A percentile compares a stretch with the other conserved stretches of the same genome.
These are phyloP conservation scores for Amyloporia xantha DNA, from an alignment of 768 basidiomycete species.

Conservation along the genomic window DNA sequence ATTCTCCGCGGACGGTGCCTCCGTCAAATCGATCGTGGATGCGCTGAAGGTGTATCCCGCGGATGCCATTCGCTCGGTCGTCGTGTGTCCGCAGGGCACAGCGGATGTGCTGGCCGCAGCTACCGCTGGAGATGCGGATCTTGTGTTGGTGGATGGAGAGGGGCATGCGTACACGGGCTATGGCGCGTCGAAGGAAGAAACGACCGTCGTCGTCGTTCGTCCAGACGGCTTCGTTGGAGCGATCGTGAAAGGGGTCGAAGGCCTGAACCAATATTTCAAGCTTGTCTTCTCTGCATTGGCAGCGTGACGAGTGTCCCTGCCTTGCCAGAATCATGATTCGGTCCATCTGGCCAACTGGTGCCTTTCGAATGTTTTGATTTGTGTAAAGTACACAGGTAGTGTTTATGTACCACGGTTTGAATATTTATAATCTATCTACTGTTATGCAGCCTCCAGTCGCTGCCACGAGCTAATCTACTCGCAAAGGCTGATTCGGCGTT, in stretches of 20 bases:
- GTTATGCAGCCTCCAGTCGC: too few relatives aligned
- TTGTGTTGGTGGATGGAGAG: conserved; percentile 1
- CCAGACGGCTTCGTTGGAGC: conserved; percentile 3
- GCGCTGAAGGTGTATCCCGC: background rate
- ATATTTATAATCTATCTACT: too few relatives aligned
- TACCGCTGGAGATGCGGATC: background rate
- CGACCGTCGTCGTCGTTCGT: background rate
- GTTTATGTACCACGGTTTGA: too few relatives aligned
- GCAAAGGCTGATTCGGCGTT: too few relatives aligned
- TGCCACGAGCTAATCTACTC: too few relatives aligned
- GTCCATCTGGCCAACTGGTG: too few relatives aligned
- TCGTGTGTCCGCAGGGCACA: background rate
- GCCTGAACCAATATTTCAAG: background rate
- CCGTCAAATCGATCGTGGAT: background rate
- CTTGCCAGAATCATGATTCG: too few relatives aligned
- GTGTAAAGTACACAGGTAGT: too few relatives aligned
- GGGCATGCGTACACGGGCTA: conserved; percentile 3
- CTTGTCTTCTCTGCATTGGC: background rate
- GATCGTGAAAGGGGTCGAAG: background rate
- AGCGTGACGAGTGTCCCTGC: too few relatives aligned
- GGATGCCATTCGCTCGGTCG: background rate
- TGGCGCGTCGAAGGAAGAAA: background rate
- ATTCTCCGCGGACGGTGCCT: conserved; percentile 15
- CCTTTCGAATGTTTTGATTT: too few relatives aligned
- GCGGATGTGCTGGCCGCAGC: background rate